These are phyloP conservation scores for Phytopythium helicoides DNA, from an alignment of 352 stramenopile species.

Conservation along the genomic window DNA sequence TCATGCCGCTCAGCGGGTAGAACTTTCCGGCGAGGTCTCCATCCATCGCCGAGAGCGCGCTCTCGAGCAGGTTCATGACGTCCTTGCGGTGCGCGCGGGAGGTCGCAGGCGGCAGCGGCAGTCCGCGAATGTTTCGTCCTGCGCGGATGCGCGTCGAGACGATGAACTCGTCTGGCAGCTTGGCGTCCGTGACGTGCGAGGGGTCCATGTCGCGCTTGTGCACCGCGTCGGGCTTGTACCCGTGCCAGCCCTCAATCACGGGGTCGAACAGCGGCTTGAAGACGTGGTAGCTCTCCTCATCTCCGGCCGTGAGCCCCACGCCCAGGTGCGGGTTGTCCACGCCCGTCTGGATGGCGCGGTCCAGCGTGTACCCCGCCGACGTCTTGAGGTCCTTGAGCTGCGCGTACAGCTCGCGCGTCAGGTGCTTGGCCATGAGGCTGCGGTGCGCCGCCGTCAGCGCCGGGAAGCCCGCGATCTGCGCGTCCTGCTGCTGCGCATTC, in stretches of 20 bases:
- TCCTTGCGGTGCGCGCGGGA: constrained; percentile 78
- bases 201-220: constrained; percentile 77
- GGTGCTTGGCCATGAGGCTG: constrained; percentile 69
- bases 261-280: constrained; percentile 78
- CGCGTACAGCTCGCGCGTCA: constrained; percentile 66
- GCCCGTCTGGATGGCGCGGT: constrained; percentile 72
- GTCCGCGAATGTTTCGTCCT: constrained; percentile 78
- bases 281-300: constrained; percentile 69
- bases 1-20: constrained; percentile 79
- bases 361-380: constrained; percentile 68
- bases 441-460: constrained; percentile 72
- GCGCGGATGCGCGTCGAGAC: constrained; percentile 80
- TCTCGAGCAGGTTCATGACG: constrained; percentile 83
- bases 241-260: constrained; percentile 70
- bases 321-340: constrained; percentile 78
- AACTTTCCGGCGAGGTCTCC: constrained; percentile 74
- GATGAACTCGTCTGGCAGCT: constrained; percentile 71
- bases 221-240: constrained; percentile 53
- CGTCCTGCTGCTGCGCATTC: constrained; percentile 64
- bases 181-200: constrained; percentile 57
- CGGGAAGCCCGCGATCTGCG: constrained; percentile 64
- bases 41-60: constrained; percentile 69
- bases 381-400: constrained; percentile 65
- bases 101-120: constrained; percentile 80
- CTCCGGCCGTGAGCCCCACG: constrained; percentile 52